phyloP scores from a whole-genome alignment of 306 rosid species.

The Vicia sativa region DNA sequence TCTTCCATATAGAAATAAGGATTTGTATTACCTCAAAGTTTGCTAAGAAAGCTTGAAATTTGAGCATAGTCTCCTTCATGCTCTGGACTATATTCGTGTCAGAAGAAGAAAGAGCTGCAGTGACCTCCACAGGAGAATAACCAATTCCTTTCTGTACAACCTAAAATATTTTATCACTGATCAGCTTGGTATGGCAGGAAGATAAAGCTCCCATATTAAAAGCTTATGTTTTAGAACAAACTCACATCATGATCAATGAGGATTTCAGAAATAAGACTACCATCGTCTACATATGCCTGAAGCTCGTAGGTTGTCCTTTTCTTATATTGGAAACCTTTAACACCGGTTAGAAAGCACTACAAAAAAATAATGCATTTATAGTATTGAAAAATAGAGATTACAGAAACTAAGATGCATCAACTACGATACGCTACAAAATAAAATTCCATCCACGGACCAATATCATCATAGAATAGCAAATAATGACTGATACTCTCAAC shows the following conservation, averaged over 20 bases:
- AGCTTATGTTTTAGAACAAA: constrained; percentile 26
- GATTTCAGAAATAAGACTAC: constrained; percentile 86
- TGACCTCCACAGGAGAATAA: constrained; percentile 73
- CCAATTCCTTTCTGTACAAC: constrained; percentile 78
- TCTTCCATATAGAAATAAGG: neutral
- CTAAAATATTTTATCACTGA: constrained; percentile 46
- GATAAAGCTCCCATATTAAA: constrained; percentile 28
- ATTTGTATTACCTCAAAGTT: constrained; percentile 73
- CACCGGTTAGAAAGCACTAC: constrained; percentile 92
- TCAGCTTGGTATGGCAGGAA: constrained; percentile 25
- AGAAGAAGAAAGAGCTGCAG: constrained; percentile 68
- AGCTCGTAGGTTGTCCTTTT: constrained; percentile 69
- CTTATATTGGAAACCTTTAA: constrained; percentile 79
- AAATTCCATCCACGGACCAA: constrained; percentile 19
- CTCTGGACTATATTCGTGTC: constrained; percentile 48
- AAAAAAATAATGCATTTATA: constrained; percentile 35
- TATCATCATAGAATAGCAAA: constrained; percentile 1
- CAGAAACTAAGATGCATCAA: constrained; percentile 20
- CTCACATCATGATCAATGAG: constrained; percentile 79
- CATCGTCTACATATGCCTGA: constrained; percentile 81
- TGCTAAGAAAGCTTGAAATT: constrained; percentile 67
- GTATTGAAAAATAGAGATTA: constrained; percentile 25
- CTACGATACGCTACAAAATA: constrained; percentile 2
- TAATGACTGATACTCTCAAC: constrained; percentile 22
- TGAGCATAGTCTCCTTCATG: constrained; percentile 67